phyloP scores from a whole-genome alignment of 352 stramenopile species.

The Phytophthora syringae region DNA sequence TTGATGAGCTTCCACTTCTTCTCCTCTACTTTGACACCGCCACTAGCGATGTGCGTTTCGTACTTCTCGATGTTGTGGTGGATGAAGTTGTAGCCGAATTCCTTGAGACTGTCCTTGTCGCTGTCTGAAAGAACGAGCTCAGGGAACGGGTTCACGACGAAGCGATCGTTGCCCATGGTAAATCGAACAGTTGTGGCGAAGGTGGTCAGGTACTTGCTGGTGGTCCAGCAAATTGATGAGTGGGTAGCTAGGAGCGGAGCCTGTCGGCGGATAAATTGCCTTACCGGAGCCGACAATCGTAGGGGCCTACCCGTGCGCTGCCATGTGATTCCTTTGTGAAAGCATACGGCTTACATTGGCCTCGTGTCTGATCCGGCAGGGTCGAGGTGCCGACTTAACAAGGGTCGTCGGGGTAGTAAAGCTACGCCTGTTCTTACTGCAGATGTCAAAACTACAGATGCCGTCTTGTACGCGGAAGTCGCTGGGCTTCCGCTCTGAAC shows the following conservation, averaged over 20 bases:
- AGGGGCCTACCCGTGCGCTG: not conserved
- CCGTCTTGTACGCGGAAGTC: constrained; percentile 6
- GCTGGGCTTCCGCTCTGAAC: not conserved
- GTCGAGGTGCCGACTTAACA: not conserved
- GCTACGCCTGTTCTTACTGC: constrained; percentile 10
- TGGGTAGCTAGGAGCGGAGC: not conserved
- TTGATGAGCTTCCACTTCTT: constrained; percentile 48
- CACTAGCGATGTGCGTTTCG: constrained; percentile 34
- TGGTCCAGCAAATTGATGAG: constrained; percentile 14
- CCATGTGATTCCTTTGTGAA: not conserved
- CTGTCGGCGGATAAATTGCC: not conserved
- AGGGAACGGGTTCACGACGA: constrained; percentile 38
- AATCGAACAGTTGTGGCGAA: not conserved
- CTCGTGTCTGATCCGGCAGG: constrained; percentile 11
- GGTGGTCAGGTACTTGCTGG: constrained; percentile 14
- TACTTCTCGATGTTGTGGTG: constrained; percentile 46
- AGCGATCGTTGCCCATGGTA: constrained; percentile 39
- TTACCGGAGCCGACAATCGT: not conserved
- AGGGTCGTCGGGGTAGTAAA: not conserved
- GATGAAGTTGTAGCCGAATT: constrained; percentile 40
- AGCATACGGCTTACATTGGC: not conserved
- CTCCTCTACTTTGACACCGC: constrained; percentile 31
- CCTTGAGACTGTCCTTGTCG: constrained; percentile 24
- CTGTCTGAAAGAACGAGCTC: constrained; percentile 20
- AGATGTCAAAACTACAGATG: not conserved